phyloP scores from a whole-genome alignment of 495 filamentous ascomycete genomes.

The Penicillium samsonianum region DNA sequence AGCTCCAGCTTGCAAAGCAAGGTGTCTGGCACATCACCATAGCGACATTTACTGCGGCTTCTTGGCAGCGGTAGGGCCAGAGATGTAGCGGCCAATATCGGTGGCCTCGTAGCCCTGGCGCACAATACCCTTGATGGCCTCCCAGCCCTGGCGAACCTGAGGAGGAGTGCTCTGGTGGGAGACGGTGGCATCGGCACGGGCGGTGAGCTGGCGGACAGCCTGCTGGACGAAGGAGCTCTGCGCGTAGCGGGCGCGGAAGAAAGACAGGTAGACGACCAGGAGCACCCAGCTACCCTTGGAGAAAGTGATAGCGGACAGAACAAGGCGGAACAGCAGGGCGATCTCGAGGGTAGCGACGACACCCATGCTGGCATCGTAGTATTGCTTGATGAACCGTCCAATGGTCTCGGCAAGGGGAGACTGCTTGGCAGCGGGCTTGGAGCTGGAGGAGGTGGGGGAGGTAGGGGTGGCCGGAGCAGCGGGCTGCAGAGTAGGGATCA shows the following conservation, averaged over 20 bases:
- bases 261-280: conserved; percentile 79
- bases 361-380: conserved; percentile 90
- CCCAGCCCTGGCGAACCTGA: conserved; percentile 80
- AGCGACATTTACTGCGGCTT: conserved; percentile 54
- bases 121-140: conserved; percentile 69
- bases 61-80: conserved; percentile 53
- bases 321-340: conserved; percentile 76
- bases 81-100: conserved; percentile 69
- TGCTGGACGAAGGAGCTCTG: conserved; percentile 91
- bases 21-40: background rate
- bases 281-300: conserved; percentile 88
- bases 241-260: conserved; percentile 85
- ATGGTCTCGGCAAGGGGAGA: conserved; percentile 77
- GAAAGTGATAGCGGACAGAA: conserved; percentile 79
- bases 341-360: conserved; percentile 77
- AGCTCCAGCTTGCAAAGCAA: conserved; percentile 5
- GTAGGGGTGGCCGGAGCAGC: conserved; percentile 41
- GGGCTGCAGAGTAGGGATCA: conserved; percentile 54
- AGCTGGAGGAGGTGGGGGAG: conserved; percentile 55
- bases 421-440: conserved; percentile 60
- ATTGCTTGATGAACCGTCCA: conserved; percentile 91
- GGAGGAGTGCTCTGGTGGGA: conserved; percentile 88
- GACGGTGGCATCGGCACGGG: conserved; percentile 74
- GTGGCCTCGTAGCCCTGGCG: conserved; percentile 76
- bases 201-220: conserved; percentile 70